Conservation (phyloP, 169 alveolate species). For the Babesia bovis region DNA sequence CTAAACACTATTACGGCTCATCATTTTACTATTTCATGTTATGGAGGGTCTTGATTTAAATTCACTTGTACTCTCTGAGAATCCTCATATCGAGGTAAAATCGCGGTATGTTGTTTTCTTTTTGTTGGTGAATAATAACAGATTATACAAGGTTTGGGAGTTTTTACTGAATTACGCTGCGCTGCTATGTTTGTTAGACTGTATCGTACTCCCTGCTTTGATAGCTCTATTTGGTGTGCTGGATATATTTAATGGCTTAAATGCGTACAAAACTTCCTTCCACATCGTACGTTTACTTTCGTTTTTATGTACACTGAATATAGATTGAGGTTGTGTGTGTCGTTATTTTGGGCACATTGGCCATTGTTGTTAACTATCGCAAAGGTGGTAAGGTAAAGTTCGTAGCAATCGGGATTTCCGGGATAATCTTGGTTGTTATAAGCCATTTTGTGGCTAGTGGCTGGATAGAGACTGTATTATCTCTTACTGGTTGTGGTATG, state of each 20-base stretch:
- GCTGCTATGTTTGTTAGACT: constrained; percentile 59
- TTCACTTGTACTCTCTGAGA: neutral
- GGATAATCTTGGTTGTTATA: constrained; percentile 15
- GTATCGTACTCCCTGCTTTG: constrained; percentile 52
- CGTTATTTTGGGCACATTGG: constrained; percentile 48
- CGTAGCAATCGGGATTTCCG: constrained; percentile 26
- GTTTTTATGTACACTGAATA: neutral
- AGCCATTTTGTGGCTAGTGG: constrained; percentile 20
- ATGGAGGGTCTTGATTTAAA: constrained; percentile 2
- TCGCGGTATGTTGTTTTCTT: constrained; percentile 6
- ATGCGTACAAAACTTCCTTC: constrained; percentile 2
- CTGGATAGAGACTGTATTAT: constrained; percentile 25
- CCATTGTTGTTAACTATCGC: constrained; percentile 53
- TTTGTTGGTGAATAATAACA: neutral
- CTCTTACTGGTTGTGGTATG: constrained; percentile 60
- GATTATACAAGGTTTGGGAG: constrained; percentile 22
- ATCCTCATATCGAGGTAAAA: neutral
- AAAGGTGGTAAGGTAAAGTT: constrained; percentile 4
- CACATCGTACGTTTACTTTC: constrained; percentile 35
- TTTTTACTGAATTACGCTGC: constrained; percentile 55
- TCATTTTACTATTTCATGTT: too few species aligned
- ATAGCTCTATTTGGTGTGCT: constrained; percentile 28
- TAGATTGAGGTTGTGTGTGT: constrained; percentile 46
- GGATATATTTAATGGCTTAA: constrained; percentile 31
- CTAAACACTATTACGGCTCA: too few species aligned